Evolutionary conservation across 257 asterid species (phyloP).

Genomic region (Gentiana dahurica): DNA sequence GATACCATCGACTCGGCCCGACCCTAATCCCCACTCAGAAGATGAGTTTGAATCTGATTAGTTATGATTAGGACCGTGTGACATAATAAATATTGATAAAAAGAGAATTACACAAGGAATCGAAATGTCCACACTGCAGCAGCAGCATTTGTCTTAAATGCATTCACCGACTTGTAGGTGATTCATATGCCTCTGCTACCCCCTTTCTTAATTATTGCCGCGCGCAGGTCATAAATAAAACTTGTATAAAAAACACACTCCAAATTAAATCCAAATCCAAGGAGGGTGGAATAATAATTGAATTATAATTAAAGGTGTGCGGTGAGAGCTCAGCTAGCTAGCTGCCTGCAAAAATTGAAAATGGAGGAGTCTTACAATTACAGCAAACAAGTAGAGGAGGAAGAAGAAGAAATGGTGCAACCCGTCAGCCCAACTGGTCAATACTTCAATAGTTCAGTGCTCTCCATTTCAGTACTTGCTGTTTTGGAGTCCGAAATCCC

Average conservation of each 20-base stretch:
- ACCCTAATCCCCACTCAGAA: too few species aligned
- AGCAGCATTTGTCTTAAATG: neutral
- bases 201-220: neutral
- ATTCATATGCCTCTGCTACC: neutral
- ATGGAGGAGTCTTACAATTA: neutral
- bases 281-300: neutral
- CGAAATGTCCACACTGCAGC: too few species aligned
- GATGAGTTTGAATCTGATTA: too few species aligned
- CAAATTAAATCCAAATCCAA: neutral
- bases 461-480: slow-evolving; percentile 19
- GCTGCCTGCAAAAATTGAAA: too few species aligned
- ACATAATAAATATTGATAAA: too few species aligned
- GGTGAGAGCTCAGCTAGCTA: too few species aligned
- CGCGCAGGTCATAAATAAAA: neutral
- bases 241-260: neutral
- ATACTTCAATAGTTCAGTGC: slow-evolving; percentile 23
- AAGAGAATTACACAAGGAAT: too few species aligned
- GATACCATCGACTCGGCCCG: too few species aligned
- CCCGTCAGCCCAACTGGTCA: slow-evolving; percentile 34
- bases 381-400: neutral
- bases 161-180: neutral
- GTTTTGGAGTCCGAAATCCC: slow-evolving; percentile 29
- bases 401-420: slow-evolving; percentile 1
- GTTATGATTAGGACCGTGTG: too few species aligned
- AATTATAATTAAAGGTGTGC: neutral